Evolutionary conservation across 1,284 basidiomycete species (phyloP).

Genomic region (Rhodotorula glutinis): DNA sequence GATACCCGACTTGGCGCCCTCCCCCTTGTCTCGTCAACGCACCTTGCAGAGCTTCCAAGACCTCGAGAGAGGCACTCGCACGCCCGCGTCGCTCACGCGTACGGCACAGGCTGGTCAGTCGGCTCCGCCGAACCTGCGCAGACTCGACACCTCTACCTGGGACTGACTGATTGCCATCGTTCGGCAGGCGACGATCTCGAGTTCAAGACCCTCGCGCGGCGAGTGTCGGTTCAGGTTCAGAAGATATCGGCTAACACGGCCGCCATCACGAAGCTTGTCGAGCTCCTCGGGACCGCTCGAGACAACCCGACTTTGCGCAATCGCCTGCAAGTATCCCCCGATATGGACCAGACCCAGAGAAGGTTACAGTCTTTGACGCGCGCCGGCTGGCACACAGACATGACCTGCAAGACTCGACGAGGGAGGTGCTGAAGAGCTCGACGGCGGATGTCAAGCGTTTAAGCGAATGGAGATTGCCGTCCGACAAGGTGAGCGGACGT

Average conservation of each 20-base stretch:
- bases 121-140: no score
- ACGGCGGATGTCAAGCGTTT: slow-evolving; percentile 88
- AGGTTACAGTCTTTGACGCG: not conserved
- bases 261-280: slow-evolving; percentile 86
- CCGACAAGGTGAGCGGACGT: slow-evolving; percentile 54
- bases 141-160: no score
- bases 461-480: slow-evolving; percentile 61
- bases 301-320: slow-evolving; percentile 74
- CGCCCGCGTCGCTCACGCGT: slow-evolving; percentile 1
- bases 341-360: no score
- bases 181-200: slow-evolving; percentile 37
- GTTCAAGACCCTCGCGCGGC: slow-evolving; percentile 75
- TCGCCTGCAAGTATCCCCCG: slow-evolving; percentile 61
- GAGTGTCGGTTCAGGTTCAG: slow-evolving; percentile 91
- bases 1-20: no score
- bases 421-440: slow-evolving; percentile 88
- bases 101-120: slow-evolving; percentile 6
- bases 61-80: slow-evolving; percentile 31
- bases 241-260: slow-evolving; percentile 98
- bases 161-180: not conserved
- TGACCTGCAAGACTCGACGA: slow-evolving; percentile 88
- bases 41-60: slow-evolving; percentile 34
- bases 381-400: slow-evolving; percentile 45
- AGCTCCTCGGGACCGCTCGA: slow-evolving; percentile 76
- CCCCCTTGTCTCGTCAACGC: no score